Evolutionary conservation across 352 stramenopile genomes (phyloP).

Genomic region (Pythium pyrilobum): DNA sequence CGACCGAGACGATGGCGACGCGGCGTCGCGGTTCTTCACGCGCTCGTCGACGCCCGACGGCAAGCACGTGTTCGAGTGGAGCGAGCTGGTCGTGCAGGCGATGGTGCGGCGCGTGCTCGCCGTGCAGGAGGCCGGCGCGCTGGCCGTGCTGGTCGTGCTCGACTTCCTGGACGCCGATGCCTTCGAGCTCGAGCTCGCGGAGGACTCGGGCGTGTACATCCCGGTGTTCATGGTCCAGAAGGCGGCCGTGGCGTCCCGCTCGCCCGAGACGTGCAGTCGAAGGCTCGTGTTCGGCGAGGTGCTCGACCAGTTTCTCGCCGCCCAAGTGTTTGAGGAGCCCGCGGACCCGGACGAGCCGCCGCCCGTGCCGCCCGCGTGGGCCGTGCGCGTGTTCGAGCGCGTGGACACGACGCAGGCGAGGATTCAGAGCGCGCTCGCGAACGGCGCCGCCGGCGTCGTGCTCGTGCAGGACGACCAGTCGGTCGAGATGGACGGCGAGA

Average conservation of each 20-base stretch:
- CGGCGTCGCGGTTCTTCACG: slow-evolving; percentile 7
- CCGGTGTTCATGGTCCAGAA: slow-evolving; percentile 58
- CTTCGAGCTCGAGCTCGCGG: slow-evolving; percentile 43
- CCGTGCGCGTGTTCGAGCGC: slow-evolving; percentile 45
- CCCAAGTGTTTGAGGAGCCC: slow-evolving; percentile 15
- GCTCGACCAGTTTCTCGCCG: slow-evolving; percentile 16
- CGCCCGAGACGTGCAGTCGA: background rate
- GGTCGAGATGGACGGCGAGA: slow-evolving; percentile 18
- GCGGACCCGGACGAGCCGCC: slow-evolving; percentile 2
- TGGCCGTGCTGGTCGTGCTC: slow-evolving; percentile 55
- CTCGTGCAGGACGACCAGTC: slow-evolving; percentile 34
- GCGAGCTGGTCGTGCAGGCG: slow-evolving; percentile 32
- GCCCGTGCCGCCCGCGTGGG: slow-evolving; percentile 11
- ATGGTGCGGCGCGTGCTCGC: slow-evolving; percentile 49
- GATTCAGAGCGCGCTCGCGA: slow-evolving; percentile 35
- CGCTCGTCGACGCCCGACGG: slow-evolving; percentile 17
- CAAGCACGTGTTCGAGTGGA: slow-evolving; percentile 8
- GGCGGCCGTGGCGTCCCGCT: slow-evolving; percentile 7
- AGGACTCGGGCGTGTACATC: slow-evolving; percentile 59
- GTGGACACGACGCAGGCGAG: slow-evolving; percentile 31
- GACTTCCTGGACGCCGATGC: slow-evolving; percentile 52
- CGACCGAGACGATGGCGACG: background rate
- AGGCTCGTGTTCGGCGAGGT: slow-evolving; percentile 18
- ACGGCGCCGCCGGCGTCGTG: slow-evolving; percentile 45
- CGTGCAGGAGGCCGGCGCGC: slow-evolving; percentile 49